Evolutionary conservation across 371 early-diverging fungal genomes (phyloP).

Genomic region (Quaeritorhiza haematococci): DNA sequence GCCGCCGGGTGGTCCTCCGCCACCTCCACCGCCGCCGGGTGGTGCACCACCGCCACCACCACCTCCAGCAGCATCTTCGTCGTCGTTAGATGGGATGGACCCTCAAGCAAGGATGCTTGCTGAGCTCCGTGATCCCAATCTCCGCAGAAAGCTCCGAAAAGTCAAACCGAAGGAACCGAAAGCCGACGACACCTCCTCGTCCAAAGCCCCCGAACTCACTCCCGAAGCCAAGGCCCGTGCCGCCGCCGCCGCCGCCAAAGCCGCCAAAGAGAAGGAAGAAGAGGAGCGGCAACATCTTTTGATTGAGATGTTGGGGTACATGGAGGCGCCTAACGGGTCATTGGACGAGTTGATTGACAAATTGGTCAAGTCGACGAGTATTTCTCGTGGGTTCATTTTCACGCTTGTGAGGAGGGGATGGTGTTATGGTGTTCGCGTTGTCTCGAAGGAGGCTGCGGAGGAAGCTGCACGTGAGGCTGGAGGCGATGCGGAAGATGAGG

Average conservation of each 20-base stretch:
- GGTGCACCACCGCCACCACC: slow-evolving; percentile 13
- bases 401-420: slow-evolving; percentile 33
- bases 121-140: slow-evolving; percentile 25
- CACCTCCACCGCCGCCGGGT: slow-evolving; percentile 27
- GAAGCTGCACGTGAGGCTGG: background rate
- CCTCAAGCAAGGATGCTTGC: slow-evolving; percentile 20
- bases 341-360: slow-evolving; percentile 37
- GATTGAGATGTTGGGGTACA: slow-evolving; percentile 39
- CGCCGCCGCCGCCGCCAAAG: slow-evolving; percentile 14
- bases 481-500: background rate
- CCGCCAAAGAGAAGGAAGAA: slow-evolving; percentile 11
- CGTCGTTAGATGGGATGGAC: slow-evolving; percentile 14
- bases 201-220: slow-evolving; percentile 7
- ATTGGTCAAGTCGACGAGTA: slow-evolving; percentile 20
- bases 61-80: slow-evolving; percentile 14
- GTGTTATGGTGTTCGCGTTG: slow-evolving; percentile 28
- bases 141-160: slow-evolving; percentile 22
- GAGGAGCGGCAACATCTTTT: slow-evolving; percentile 19
- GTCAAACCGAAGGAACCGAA: slow-evolving; percentile 7
- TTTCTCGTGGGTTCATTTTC: slow-evolving; percentile 34
- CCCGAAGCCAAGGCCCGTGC: slow-evolving; percentile 20
- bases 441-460: slow-evolving; percentile 5
- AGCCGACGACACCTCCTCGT: slow-evolving; percentile 9
- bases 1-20: slow-evolving; percentile 19
- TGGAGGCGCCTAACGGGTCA: slow-evolving; percentile 41